Evolutionary conservation across 345 rosid genomes (phyloP).

Genomic region (Microcos paniculata): DNA sequence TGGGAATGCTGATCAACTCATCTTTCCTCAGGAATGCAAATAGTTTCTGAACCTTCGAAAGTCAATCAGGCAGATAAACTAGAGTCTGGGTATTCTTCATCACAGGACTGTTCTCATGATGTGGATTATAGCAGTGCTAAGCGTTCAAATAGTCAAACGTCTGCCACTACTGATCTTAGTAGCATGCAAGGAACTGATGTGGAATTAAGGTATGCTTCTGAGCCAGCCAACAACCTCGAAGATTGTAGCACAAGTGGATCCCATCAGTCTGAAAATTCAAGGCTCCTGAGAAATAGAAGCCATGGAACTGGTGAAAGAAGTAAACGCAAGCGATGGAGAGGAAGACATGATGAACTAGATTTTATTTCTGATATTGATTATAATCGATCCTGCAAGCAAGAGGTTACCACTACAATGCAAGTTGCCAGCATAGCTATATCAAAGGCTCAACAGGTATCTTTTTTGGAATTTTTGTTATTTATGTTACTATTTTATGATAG

Average conservation of each 20-base stretch:
- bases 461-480: slow-evolving; percentile 9
- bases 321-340: slow-evolving; percentile 94
- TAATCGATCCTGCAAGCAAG: slow-evolving; percentile 39
- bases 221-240: slow-evolving; percentile 46
- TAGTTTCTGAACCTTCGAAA: slow-evolving; percentile 36
- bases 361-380: slow-evolving; percentile 39
- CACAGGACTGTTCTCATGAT: slow-evolving; percentile 52
- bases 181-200: slow-evolving; percentile 46
- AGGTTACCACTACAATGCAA: slow-evolving; percentile 24
- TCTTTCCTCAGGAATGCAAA: slow-evolving; percentile 39
- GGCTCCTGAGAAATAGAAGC: slow-evolving; percentile 48
- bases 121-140: slow-evolving; percentile 44
- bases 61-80: slow-evolving; percentile 24
- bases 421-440: slow-evolving; percentile 24
- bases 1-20: slow-evolving; percentile 15
- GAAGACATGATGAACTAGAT: slow-evolving; percentile 63
- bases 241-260: slow-evolving; percentile 88
- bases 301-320: slow-evolving; percentile 58
- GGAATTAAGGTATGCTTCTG: slow-evolving; percentile 59
- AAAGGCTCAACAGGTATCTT: slow-evolving; percentile 41
- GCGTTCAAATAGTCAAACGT: slow-evolving; percentile 58
- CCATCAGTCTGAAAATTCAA: slow-evolving; percentile 45
- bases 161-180: slow-evolving; percentile 40
- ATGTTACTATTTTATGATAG: not conserved
- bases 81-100: slow-evolving; percentile 44